phyloP scores from a whole-genome alignment of 345 rosid species.

The Salix suchowensis region DNA sequence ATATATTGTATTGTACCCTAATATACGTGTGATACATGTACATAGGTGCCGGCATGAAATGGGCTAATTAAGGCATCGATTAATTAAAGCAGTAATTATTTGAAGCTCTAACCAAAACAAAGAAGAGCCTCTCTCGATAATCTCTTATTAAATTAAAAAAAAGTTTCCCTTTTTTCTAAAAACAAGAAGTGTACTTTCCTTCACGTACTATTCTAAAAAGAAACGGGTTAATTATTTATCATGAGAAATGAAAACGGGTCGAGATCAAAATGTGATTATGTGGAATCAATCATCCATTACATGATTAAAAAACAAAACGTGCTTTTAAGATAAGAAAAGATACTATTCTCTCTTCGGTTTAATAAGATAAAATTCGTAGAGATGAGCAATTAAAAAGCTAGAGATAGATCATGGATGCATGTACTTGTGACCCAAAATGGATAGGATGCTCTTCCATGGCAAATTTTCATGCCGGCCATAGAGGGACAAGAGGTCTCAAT shows the following conservation, averaged over 20 bases:
- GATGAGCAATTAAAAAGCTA: background rate
- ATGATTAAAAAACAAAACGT: background rate
- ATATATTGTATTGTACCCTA: background rate
- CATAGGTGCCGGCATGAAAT: background rate
- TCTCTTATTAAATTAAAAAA: background rate
- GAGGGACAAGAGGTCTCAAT: conserved; percentile 27
- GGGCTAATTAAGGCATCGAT: background rate
- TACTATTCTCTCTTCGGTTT: background rate
- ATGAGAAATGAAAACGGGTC: background rate
- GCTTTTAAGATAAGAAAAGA: conserved; percentile 1
- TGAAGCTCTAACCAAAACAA: background rate
- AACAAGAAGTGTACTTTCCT: background rate
- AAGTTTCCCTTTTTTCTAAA: background rate
- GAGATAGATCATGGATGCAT: conserved; percentile 6
- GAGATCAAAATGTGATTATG: background rate
- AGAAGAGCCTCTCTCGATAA: background rate
- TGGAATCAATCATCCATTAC: background rate
- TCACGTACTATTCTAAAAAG: background rate
- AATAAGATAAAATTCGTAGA: background rate
- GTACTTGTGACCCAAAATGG: conserved; percentile 1
- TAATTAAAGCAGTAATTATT: background rate
- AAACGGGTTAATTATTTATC: background rate
- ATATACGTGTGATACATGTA: too few species aligned
- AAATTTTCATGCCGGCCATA: conserved; percentile 15
- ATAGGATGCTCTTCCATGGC: background rate